Conservation (phyloP, 345 rosid genomes). For the Eutrema yunnanense region DNA sequence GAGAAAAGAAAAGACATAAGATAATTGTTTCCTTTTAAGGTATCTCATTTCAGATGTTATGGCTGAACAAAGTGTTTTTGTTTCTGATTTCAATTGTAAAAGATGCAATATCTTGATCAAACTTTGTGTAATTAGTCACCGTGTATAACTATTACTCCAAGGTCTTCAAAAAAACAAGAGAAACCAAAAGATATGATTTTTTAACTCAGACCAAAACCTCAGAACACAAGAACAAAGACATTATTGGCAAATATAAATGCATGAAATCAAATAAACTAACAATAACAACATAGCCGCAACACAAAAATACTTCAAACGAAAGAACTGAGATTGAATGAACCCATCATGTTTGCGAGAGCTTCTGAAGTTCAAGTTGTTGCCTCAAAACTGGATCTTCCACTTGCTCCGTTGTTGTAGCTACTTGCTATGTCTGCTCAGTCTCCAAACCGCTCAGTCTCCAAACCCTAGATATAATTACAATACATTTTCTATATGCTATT, state of each 20-base stretch:
- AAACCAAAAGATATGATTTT: background rate
- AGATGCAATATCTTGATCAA: conserved; percentile 18
- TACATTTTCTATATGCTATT: too few species aligned
- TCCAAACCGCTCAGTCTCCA: conserved; percentile 5
- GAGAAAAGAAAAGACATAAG: conserved; percentile 1
- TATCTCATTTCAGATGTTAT: conserved; percentile 4
- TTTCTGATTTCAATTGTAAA: conserved; percentile 23
- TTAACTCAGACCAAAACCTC: background rate
- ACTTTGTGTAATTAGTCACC: conserved; percentile 7
- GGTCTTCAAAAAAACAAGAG: background rate
- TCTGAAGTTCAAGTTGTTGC: conserved; percentile 26
- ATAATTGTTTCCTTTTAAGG: background rate
- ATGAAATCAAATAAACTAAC: background rate
- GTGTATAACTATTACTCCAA: background rate
- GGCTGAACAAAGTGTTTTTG: conserved; percentile 8
- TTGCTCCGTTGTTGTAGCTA: conserved; percentile 3
- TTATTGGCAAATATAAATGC: background rate
- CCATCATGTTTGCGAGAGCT: conserved; percentile 34
- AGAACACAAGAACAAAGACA: conserved; percentile 10
- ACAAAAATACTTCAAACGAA: conserved; percentile 21
- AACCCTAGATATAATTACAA: background rate
- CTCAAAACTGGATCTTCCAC: conserved; percentile 29
- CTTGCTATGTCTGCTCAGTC: background rate
- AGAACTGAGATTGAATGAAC: conserved; percentile 31
- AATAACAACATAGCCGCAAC: background rate